A percentile compares a stretch with the other conserved stretches of the same genome.
Evolutionary conservation across 2,329 filamentous ascomycete species (phyloP).

Genomic region (Trichoderma gracile): DNA sequence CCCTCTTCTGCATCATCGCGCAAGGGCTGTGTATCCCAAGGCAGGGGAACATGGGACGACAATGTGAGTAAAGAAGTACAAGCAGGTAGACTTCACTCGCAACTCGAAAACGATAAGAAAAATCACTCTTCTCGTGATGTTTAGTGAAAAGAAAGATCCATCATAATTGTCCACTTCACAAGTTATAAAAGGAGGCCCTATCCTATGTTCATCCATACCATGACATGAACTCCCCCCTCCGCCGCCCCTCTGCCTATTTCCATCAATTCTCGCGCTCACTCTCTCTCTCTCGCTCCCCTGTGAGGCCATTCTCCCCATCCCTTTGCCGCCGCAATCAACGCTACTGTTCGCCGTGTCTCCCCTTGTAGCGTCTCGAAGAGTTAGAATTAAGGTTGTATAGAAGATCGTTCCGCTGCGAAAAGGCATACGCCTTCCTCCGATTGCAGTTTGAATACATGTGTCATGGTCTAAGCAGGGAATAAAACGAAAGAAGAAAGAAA

Average conservation of each 20-base stretch:
- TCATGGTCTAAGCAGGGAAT: slow-evolving; percentile 19
- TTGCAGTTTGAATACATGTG: slow-evolving; percentile 21
- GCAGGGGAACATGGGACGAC: background rate
- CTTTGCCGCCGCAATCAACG: slow-evolving; percentile 9
- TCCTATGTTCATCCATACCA: slow-evolving; percentile 22
- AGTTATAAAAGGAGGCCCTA: slow-evolving; percentile 19
- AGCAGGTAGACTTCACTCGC: background rate
- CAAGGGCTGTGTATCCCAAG: too few relatives aligned
- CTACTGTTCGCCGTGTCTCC: background rate
- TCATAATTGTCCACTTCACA: slow-evolving; percentile 15
- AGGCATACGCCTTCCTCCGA: background rate
- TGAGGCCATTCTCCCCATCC: background rate
- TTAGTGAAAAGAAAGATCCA: background rate
- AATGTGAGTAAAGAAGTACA: too few relatives aligned
- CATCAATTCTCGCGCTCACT: too few relatives aligned
- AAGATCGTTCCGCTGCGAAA: slow-evolving; percentile 22
- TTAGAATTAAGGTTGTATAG: slow-evolving; percentile 25
- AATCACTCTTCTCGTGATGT: background rate
- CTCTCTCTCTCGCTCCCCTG: background rate
- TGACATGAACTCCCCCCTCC: slow-evolving; percentile 16
- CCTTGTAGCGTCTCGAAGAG: slow-evolving; percentile 20
- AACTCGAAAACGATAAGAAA: background rate
- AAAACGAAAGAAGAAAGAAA: background rate
- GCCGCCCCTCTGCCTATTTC: background rate
- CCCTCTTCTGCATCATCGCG: too few relatives aligned